Conservation (phyloP, 352 stramenopile genomes). For the Phytophthora syringae region DNA sequence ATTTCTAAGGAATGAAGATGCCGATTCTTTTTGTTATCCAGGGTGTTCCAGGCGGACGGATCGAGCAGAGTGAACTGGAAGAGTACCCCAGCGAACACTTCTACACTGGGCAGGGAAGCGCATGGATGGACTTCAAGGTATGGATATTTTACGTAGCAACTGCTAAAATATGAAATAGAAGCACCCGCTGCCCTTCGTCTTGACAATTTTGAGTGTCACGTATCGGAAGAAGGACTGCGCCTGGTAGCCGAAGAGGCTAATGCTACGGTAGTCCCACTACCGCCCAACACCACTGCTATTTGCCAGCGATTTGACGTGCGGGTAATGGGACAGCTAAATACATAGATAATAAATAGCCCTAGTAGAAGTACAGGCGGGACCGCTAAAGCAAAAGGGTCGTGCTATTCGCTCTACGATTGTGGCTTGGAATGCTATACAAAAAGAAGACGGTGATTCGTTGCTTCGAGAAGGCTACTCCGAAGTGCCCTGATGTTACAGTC, state of each 20-base stretch:
- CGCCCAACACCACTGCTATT: not conserved
- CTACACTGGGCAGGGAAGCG: no score
- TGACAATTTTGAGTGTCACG: not conserved
- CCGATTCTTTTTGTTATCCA: conserved; percentile 14
- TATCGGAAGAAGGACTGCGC: not conserved
- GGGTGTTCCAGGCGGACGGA: not conserved
- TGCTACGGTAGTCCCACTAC: conserved; percentile 1
- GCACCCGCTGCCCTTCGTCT: not conserved
- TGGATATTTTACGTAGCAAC: conserved; percentile 10
- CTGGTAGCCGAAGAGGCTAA: not conserved
- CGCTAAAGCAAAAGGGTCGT: no score
- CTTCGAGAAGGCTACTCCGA: no score
- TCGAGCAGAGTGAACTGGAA: not conserved
- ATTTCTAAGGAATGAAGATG: conserved; percentile 9
- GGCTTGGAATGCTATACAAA: no score
- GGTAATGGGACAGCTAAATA: not conserved
- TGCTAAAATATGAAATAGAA: conserved; percentile 17
- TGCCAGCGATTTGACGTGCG: not conserved
- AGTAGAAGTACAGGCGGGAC: no score
- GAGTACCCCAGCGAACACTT: no score
- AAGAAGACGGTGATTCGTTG: no score
- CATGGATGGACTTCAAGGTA: not conserved
- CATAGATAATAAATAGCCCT: not conserved
- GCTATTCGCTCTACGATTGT: no score
- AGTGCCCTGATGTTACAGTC: no score